Evolutionary conservation across 179 eudicot genomes (phyloP), one percentile per base, ranked within the genome.

Genomic region (Beta corolliflora): DNA sequence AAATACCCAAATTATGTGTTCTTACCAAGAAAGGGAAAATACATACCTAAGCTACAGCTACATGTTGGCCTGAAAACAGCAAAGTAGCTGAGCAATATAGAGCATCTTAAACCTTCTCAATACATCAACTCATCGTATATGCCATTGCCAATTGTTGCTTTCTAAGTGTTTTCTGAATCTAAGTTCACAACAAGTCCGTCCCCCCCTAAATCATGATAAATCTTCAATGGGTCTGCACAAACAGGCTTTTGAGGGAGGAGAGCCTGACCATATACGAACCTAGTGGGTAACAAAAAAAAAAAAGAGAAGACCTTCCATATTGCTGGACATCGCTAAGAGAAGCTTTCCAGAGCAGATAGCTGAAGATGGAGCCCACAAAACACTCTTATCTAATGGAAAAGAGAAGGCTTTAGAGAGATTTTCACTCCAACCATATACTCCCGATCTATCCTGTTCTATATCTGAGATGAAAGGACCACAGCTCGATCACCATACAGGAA

Each of bases 241-340:
- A 36, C 41, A 36, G 41, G 41, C 41, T 36, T 36, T 3, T 3
- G 55, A n/a, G 74, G 13, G 44, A 29, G 56, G 54, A 36, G 41
- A 36, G 41, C 41, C 41, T 36, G 41, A 36, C 41, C 4, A 36
- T 36, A 36, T 36, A 36, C 41, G 4, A 36, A 36, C 4, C 36
- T 31, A 31, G 36, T 31, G 36, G 36, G 36, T 3, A 31, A 31
- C 36, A 31, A 31, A 31, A 3, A 31, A 90, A 91, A 31, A 31
- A 31, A 3, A 31, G n/a, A 36, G 15, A 25, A 25, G 63, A 60
- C 53, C 41, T 78, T 79, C 45, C 65, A 78, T 10, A 66, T 70
- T 54, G 45, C 44, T 36, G 44, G 36, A 68, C 58, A 55, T 69
- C 11, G 31, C 31, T 29, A 29, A 66, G 73, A 55, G 23, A 16